phyloP scores from a whole-genome alignment of 345 rosid genomes.

The Populus davidiana region DNA sequence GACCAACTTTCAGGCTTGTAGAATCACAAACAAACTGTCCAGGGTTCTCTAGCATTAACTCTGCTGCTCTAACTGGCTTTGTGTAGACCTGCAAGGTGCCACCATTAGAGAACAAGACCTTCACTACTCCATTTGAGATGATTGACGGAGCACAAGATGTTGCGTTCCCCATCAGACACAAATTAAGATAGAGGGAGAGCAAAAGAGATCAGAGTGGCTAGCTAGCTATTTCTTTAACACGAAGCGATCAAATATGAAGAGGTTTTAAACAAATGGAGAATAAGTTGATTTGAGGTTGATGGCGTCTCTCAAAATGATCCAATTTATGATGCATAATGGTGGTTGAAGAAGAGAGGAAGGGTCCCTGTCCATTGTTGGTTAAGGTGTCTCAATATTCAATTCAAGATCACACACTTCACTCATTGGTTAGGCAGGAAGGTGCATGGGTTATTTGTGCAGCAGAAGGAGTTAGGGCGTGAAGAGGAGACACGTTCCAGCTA shows the following conservation, averaged over 20 bases:
- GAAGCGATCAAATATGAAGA: background rate
- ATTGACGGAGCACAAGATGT: slow-evolving; percentile 49
- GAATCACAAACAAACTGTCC: slow-evolving; percentile 48
- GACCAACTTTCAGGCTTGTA: slow-evolving; percentile 33
- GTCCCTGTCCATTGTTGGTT: slow-evolving; percentile 7
- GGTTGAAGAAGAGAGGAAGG: slow-evolving; percentile 8
- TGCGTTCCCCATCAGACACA: slow-evolving; percentile 46
- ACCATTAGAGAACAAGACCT: slow-evolving; percentile 33
- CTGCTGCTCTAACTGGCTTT: slow-evolving; percentile 41
- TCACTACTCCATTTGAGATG: slow-evolving; percentile 21
- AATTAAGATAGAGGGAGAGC: background rate
- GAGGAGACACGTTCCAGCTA: background rate
- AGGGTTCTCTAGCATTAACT: slow-evolving; percentile 47
- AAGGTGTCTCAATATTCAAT: slow-evolving; percentile 1
- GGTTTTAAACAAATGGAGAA: background rate
- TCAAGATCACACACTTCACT: background rate
- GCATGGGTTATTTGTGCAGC: slow-evolving; percentile 1
- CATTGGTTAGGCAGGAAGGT: background rate
- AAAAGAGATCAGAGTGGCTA: background rate
- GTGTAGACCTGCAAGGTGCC: slow-evolving; percentile 39
- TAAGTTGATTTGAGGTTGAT: background rate
- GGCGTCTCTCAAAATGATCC: background rate
- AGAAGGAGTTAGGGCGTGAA: background rate
- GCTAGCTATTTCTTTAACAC: background rate
- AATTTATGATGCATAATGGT: background rate